These are phyloP conservation scores for Neonothopanus nambi DNA, from an alignment of 1,284 basidiomycete species.

Conservation along the genomic window DNA sequence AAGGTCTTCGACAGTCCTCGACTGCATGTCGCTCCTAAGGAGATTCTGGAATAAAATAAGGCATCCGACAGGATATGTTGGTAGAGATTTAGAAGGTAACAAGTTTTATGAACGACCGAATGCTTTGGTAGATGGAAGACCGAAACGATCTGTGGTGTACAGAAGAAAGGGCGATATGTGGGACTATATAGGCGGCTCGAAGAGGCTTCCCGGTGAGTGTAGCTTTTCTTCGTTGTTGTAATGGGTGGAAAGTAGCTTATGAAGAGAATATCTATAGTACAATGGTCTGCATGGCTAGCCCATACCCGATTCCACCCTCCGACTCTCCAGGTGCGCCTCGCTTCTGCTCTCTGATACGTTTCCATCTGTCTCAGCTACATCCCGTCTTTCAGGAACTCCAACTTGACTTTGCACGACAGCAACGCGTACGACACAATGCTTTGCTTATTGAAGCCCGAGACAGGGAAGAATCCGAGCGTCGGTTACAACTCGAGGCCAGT, in stretches of 20 bases:
- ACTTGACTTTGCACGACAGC: slow-evolving; percentile 28
- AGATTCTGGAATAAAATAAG: slow-evolving; percentile 10
- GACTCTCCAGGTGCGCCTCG: slow-evolving; percentile 45
- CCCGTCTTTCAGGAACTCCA: slow-evolving; percentile 45
- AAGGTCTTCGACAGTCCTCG: too few species aligned
- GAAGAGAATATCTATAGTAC: slow-evolving; percentile 46
- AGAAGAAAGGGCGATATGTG: slow-evolving; percentile 46
- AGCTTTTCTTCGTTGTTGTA: neutral
- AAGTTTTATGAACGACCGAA: slow-evolving; percentile 51
- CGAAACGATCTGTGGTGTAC: slow-evolving; percentile 53
- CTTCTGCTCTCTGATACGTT: neutral
- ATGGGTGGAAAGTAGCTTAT: slow-evolving; percentile 2
- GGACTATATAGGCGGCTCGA: slow-evolving; percentile 54
- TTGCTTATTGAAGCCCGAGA: slow-evolving; percentile 37
- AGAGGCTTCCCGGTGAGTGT: slow-evolving; percentile 46
- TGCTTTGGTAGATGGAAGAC: slow-evolving; percentile 35
- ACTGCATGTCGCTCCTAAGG: slow-evolving; percentile 4
- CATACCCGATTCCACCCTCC: slow-evolving; percentile 54
- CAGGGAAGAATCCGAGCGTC: slow-evolving; percentile 11
- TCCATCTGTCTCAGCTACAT: too few species aligned
- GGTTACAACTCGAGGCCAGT: slow-evolving; percentile 2
- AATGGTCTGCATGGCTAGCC: slow-evolving; percentile 63
- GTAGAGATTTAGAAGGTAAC: slow-evolving; percentile 55
- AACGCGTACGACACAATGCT: slow-evolving; percentile 45
- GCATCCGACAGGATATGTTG: slow-evolving; percentile 36